A percentile compares a stretch with the other conserved stretches of the same genome.
phyloP scores from a whole-genome alignment of 768 basidiomycete genomes.

The Amyloporia xantha region DNA sequence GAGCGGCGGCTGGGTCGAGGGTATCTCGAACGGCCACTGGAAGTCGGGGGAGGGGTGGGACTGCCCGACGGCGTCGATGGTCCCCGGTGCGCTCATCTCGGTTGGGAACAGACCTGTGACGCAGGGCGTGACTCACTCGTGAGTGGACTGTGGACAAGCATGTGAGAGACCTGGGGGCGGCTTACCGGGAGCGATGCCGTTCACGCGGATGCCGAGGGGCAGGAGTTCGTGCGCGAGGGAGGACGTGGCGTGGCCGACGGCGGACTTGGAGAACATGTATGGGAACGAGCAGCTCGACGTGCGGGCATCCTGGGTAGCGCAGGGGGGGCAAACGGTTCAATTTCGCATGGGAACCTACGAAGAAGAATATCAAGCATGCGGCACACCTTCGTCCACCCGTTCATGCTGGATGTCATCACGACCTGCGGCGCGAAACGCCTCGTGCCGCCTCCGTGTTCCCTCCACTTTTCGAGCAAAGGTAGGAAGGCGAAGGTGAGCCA shows the following conservation, averaged over 20 bases:
- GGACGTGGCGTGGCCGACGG: slow-evolving; percentile 39
- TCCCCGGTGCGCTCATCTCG: slow-evolving; percentile 24
- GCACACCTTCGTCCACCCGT: slow-evolving; percentile 44
- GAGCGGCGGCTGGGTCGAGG: slow-evolving; percentile 22
- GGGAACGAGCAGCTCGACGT: slow-evolving; percentile 36
- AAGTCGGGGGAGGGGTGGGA: slow-evolving; percentile 11
- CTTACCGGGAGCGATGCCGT: slow-evolving; percentile 40
- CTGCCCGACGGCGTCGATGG: slow-evolving; percentile 21
- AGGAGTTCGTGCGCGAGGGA: slow-evolving; percentile 42
- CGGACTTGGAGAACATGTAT: slow-evolving; percentile 43
- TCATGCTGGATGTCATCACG: slow-evolving; percentile 46
- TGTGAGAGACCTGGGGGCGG: background rate
- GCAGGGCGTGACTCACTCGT: background rate
- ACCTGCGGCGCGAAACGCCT: slow-evolving; percentile 39
- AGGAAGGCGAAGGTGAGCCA: slow-evolving; percentile 54
- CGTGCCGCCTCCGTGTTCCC: slow-evolving; percentile 24
- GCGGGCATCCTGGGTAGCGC: slow-evolving; percentile 30
- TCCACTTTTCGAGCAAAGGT: slow-evolving; percentile 44
- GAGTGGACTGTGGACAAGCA: background rate
- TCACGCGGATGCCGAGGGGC: slow-evolving; percentile 40
- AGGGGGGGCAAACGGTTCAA: too few species aligned
- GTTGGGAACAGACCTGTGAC: slow-evolving; percentile 27
- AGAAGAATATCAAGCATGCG: too few species aligned
- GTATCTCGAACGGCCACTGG: slow-evolving; percentile 27
- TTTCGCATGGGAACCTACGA: too few species aligned